Percentiles rank a stretch among this genome's conserved stretches.
Conservation (phyloP, 352 stramenopile genomes). For the Phytophthora macrochlamydospora region DNA sequence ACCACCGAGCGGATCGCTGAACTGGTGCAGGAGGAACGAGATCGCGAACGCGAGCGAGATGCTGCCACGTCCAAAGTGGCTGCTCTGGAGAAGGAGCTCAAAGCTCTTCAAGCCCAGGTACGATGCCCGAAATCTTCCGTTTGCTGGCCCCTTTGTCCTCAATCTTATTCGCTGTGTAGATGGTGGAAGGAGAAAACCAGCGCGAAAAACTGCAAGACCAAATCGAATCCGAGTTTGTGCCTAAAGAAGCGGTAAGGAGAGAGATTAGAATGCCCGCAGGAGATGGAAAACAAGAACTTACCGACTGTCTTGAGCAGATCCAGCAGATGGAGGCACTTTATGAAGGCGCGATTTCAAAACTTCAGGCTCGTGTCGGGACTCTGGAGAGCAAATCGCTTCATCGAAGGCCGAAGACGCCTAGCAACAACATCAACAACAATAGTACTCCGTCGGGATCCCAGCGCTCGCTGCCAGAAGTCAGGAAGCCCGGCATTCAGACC, state of each 20-base stretch:
- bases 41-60: slow-evolving; percentile 52
- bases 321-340: slow-evolving; percentile 79
- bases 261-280: not conserved
- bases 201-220: slow-evolving; percentile 42
- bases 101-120: slow-evolving; percentile 45
- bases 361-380: slow-evolving; percentile 64
- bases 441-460: slow-evolving; percentile 20
- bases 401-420: slow-evolving; percentile 32
- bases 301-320: slow-evolving; percentile 38
- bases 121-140: not conserved
- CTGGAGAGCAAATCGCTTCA: slow-evolving; percentile 52
- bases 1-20: slow-evolving; percentile 68
- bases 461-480: slow-evolving; percentile 27
- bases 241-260: slow-evolving; percentile 46
- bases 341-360: slow-evolving; percentile 71
- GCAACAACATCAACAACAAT: slow-evolving; percentile 20
- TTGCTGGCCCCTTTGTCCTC: not conserved
- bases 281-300: not conserved
- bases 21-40: slow-evolving; percentile 60
- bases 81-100: slow-evolving; percentile 38
- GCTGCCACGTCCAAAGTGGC: slow-evolving; percentile 10
- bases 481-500: slow-evolving; percentile 20
- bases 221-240: slow-evolving; percentile 61
- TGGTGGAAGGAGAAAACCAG: slow-evolving; percentile 35
- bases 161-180: slow-evolving; percentile 18